phyloP scores from a whole-genome alignment of 257 asterid species.

The Capsicum pubescens region DNA sequence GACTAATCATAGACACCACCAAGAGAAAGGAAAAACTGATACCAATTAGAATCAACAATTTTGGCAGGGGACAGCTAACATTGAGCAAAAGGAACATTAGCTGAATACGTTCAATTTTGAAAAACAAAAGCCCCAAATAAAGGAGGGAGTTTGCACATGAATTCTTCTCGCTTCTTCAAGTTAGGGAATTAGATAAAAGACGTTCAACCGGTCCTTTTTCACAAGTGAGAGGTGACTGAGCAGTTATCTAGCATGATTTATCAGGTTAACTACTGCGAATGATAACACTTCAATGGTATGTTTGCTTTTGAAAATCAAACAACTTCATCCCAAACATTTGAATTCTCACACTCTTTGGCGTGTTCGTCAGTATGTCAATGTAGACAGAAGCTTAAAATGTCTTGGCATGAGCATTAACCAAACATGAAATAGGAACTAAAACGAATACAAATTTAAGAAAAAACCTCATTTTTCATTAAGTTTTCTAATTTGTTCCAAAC shows the following conservation, averaged over 20 bases:
- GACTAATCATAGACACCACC: not conserved
- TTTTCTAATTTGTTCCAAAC: not conserved
- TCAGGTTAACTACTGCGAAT: not conserved
- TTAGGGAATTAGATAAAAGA: not conserved
- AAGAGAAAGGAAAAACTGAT: not conserved
- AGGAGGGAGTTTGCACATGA: not conserved
- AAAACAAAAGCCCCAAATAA: not conserved
- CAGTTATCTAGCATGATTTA: conserved; percentile 12
- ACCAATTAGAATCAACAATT: not conserved
- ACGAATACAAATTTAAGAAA: conserved; percentile 13
- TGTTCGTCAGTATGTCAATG: not conserved
- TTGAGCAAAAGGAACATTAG: not conserved
- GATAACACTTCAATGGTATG: not conserved
- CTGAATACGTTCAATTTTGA: not conserved
- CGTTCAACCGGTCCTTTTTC: not conserved
- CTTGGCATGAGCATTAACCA: conserved; percentile 12
- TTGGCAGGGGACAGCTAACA: not conserved
- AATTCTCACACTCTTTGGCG: not conserved
- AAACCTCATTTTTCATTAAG: not conserved
- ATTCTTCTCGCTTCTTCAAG: not conserved
- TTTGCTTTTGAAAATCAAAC: not conserved
- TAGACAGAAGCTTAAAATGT: not conserved
- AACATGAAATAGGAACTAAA: not conserved
- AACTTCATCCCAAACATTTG: not conserved
- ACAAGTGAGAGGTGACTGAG: not conserved